phyloP scores from a whole-genome alignment of 2,329 filamentous ascomycete species.

The Fusarium sp. region DNA sequence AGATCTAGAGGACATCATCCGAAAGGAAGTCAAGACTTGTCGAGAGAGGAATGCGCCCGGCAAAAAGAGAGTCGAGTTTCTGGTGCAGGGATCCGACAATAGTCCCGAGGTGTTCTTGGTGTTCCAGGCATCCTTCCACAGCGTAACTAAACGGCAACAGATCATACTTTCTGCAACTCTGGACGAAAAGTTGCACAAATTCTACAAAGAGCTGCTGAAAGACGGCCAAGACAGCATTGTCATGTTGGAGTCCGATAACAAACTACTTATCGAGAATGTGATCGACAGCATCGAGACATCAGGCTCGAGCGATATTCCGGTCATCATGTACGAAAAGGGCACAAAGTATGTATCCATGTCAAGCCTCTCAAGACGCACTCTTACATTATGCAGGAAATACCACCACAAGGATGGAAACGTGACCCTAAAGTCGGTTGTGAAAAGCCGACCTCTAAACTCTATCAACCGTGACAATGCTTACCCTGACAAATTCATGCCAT shows the following conservation, averaged over 20 bases:
- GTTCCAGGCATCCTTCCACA: conserved; percentile 59
- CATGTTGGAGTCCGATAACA: conserved; percentile 31
- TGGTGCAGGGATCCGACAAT: conserved; percentile 54
- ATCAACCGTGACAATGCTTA: conserved; percentile 54
- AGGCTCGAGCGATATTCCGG: not conserved
- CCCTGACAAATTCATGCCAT: conserved; percentile 57
- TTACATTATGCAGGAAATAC: conserved; percentile 21
- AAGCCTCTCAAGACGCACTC: fast-evolving
- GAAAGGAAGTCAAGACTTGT: conserved; percentile 49
- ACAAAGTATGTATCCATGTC: conserved; percentile 6
- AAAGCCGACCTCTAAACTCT: conserved; percentile 56
- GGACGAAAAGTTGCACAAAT: not conserved
- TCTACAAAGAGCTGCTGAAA: conserved; percentile 3
- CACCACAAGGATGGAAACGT: conserved; percentile 46
- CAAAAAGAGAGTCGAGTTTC: conserved; percentile 55
- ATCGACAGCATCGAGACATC: not conserved
- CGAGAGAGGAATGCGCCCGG: conserved; percentile 55
- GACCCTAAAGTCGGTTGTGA: conserved; percentile 44
- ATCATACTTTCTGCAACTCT: conserved; percentile 49
- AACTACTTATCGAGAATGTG: conserved; percentile 1
- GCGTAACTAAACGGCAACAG: conserved; percentile 52
- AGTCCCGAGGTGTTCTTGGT: conserved; percentile 56
- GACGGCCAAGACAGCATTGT: conserved; percentile 23
- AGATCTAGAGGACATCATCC: conserved; percentile 51
- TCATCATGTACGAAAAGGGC: conserved; percentile 23